Percentiles rank a stretch among this genome's conserved stretches.
Conservation (phyloP, 768 basidiomycete genomes). For the Leucosporidium creatinivorum region DNA sequence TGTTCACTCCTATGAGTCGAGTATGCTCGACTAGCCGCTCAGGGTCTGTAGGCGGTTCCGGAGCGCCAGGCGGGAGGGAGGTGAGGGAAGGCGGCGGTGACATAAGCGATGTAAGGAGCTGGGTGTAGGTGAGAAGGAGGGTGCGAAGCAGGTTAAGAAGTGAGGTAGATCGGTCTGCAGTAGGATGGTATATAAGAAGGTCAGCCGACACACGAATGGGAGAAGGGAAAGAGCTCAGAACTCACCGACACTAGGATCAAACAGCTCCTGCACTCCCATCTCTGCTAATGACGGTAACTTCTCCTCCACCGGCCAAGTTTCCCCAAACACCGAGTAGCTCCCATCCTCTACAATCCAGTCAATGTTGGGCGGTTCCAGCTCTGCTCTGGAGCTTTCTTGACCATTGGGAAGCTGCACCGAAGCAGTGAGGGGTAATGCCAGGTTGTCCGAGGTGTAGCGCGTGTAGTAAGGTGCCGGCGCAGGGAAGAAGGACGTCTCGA, state of each 20-base stretch:
- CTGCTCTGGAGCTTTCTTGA: conserved; percentile 44
- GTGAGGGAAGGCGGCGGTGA: conserved; percentile 48
- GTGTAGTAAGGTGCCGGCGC: conserved; percentile 78
- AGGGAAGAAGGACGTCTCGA: conserved; percentile 52
- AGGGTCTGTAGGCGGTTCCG: conserved; percentile 18
- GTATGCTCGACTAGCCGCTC: conserved; percentile 58
- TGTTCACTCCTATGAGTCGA: conserved; percentile 67
- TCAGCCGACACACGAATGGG: background rate
- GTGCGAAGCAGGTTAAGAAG: conserved; percentile 65
- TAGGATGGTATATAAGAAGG: background rate
- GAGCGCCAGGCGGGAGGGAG: conserved; percentile 47
- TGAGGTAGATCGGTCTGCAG: conserved; percentile 66
- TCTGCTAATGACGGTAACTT: conserved; percentile 74
- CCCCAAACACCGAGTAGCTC: conserved; percentile 74
- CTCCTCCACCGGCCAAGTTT: conserved; percentile 84
- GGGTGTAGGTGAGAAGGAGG: conserved; percentile 70
- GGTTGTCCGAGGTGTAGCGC: conserved; percentile 66
- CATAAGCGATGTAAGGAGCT: conserved; percentile 62
- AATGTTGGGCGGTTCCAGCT: conserved; percentile 73
- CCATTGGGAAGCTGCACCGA: conserved; percentile 1
- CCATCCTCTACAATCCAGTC: conserved; percentile 87
- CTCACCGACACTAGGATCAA: conserved; percentile 52
- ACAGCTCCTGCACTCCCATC: conserved; percentile 69
- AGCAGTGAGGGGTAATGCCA: conserved; percentile 59
- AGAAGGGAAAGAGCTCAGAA: conserved; percentile 42